Evolutionary conservation across 2,329 filamentous ascomycete species (phyloP), one percentile per base, ranked within the genome.

Genomic region (Colletotrichum somersetense): DNA sequence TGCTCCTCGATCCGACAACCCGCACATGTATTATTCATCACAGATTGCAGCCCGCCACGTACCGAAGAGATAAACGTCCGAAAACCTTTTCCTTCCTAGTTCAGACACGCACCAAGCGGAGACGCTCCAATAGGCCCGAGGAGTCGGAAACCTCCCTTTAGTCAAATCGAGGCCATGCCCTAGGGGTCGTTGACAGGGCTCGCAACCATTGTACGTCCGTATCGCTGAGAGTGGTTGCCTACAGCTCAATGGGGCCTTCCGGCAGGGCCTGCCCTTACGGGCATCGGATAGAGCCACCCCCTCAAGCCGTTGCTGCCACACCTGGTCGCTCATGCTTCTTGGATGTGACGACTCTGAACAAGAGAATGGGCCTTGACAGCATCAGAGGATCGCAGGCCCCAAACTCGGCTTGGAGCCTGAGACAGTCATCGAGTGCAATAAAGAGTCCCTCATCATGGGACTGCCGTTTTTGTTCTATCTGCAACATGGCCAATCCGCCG

Each of bases 171-270:
- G 44, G 38, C 58, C 48, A 62, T 67, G 50, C 71, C 71, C 62
- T 73, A 20, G 16, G 42, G 42, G 67, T 71, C 50, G 26, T 67
- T 73, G 67, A 42, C 48, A 66, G 58, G 58, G 67, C 67, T 71
- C 38, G 61, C 62, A 71, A 70, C 40, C 71, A 33, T 50, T 35
- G 33, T 73, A 71, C 71, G 71, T 58, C 71, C 67, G 71, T 73
- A 73, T 62, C 61, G 46, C 30, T 26, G 62, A 53, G 46, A 33
- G 50, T 71, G 53, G 70, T n/a, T 72, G 69, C 69, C 69, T 68
- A 71, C 68, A 50, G 58, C 20, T 58, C 52, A 58, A 67, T 71
- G 26, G 65, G 53, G 67, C 57, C 64, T 58, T 57, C n/a, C 58
- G 40, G 30, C 69, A 63, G 65, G 65, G 52, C 52, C 68, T 53